These are phyloP conservation scores for Wickerhamomyces silvicola DNA, from an alignment of 805 yeast species.

Conservation along the genomic window DNA sequence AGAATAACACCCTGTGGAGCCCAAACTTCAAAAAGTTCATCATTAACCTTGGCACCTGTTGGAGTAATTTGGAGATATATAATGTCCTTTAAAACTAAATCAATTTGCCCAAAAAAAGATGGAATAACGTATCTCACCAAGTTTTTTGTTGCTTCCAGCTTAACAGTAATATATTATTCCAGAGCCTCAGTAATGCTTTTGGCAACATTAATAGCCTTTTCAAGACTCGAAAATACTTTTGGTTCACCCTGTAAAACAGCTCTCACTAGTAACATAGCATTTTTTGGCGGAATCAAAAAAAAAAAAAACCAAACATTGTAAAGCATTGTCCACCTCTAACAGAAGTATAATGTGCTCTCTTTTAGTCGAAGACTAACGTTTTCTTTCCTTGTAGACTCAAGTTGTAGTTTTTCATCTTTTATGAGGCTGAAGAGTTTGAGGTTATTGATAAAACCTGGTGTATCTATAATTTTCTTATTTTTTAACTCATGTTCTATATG, in stretches of 20 bases:
- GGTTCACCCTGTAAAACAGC: constrained; percentile 34
- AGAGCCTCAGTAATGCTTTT: constrained; percentile 22
- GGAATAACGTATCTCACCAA: constrained; percentile 50
- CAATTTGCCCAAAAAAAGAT: constrained; percentile 64
- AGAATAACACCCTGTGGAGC: constrained; percentile 52
- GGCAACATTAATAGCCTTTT: constrained; percentile 27
- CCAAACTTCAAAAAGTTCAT: constrained; percentile 39
- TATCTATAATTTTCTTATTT: constrained; percentile 27
- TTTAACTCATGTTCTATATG: constrained; percentile 33
- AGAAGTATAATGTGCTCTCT: constrained; percentile 25
- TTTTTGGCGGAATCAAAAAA: constrained; percentile 47
- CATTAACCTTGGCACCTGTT: constrained; percentile 38
- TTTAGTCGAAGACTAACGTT: constrained; percentile 24
- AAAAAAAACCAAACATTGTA: constrained; percentile 59
- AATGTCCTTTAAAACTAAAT: constrained; percentile 55
- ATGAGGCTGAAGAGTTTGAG: constrained; percentile 23
- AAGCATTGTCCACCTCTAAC: constrained; percentile 39
- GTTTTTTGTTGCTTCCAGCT: constrained; percentile 23
- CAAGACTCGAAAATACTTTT: constrained; percentile 23
- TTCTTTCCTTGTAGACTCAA: constrained; percentile 27
- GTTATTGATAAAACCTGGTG: constrained; percentile 32
- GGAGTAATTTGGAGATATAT: constrained; percentile 59
- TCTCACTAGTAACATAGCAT: constrained; percentile 41
- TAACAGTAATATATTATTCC: constrained; percentile 23
- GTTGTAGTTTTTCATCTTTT: constrained; percentile 23